These are phyloP conservation scores for Eucalyptus pauciflora DNA, from an alignment of 345 rosid species.

Conservation along the genomic window DNA sequence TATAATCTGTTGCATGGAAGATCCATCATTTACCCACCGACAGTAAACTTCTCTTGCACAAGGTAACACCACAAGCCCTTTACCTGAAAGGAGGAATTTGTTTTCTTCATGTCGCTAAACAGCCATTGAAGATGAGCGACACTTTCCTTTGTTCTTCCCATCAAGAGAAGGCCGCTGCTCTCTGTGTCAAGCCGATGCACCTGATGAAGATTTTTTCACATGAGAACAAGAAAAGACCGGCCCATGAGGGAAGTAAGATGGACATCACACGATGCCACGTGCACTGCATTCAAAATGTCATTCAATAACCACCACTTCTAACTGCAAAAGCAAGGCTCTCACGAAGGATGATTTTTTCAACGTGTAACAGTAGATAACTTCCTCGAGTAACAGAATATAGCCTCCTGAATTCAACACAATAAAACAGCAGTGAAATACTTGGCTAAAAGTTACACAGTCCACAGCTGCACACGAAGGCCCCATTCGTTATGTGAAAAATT, in stretches of 20 bases:
- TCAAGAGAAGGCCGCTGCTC: slow-evolving; percentile 73
- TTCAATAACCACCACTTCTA: neutral
- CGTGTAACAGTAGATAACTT: neutral
- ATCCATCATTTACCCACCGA: neutral
- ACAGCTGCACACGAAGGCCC: neutral
- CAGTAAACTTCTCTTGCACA: neutral
- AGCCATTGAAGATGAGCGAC: slow-evolving; percentile 50
- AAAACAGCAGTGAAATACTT: neutral
- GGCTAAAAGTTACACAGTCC: neutral
- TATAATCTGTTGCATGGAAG: neutral
- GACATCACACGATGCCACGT: neutral
- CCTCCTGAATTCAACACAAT: neutral
- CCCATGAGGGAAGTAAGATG: neutral
- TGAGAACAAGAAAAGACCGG: neutral
- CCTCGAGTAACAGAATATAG: neutral
- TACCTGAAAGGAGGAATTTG: slow-evolving; percentile 55
- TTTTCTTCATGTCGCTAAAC: slow-evolving; percentile 45
- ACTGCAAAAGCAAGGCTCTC: neutral
- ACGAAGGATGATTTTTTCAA: neutral
- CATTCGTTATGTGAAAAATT: neutral
- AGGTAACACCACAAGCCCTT: neutral
- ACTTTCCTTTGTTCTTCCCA: slow-evolving; percentile 82
- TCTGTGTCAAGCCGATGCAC: slow-evolving; percentile 93
- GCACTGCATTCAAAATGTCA: neutral
- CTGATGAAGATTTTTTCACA: slow-evolving; percentile 14